Conservation (phyloP, 140 eudicot genomes). For the Bidens hawaiensis region DNA sequence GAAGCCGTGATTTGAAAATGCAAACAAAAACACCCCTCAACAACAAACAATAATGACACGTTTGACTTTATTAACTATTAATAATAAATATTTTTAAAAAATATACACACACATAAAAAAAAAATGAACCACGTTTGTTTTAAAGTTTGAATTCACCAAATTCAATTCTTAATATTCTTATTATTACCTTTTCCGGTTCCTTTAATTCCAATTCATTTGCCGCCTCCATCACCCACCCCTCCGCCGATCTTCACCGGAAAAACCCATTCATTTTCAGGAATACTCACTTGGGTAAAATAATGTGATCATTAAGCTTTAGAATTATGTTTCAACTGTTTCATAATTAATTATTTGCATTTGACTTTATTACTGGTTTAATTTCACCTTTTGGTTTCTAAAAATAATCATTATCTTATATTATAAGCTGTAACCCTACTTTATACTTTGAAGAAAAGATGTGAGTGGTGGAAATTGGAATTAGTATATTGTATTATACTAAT, state of each 20-base stretch:
- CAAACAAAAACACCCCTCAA: neutral
- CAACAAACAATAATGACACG: conserved; percentile 5
- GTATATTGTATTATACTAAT: conserved; percentile 11
- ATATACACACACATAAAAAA: neutral
- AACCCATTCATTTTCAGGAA: too few species aligned
- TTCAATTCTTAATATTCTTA: too few species aligned
- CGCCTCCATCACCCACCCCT: conserved; percentile 17
- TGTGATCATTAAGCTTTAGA: too few species aligned
- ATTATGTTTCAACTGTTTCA: too few species aligned
- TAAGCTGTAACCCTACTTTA: conserved; percentile 10
- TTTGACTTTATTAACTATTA: too few species aligned
- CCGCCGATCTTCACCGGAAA: conserved; percentile 18
- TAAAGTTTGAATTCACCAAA: conserved; percentile 25
- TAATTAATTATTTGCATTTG: neutral
- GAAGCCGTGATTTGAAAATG: too few species aligned
- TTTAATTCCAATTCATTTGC: conserved; percentile 26
- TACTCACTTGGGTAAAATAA: too few species aligned
- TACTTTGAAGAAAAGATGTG: conserved; percentile 12
- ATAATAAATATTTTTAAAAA: neutral
- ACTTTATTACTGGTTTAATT: neutral
- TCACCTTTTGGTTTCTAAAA: conserved; percentile 20
- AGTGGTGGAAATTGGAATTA: too few species aligned
- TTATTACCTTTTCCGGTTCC: too few species aligned
- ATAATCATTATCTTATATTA: conserved; percentile 8
- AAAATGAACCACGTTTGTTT: too few species aligned